Evolutionary conservation across 1,284 basidiomycete genomes (phyloP).

Genomic region (Laetiporus sulphureus): DNA sequence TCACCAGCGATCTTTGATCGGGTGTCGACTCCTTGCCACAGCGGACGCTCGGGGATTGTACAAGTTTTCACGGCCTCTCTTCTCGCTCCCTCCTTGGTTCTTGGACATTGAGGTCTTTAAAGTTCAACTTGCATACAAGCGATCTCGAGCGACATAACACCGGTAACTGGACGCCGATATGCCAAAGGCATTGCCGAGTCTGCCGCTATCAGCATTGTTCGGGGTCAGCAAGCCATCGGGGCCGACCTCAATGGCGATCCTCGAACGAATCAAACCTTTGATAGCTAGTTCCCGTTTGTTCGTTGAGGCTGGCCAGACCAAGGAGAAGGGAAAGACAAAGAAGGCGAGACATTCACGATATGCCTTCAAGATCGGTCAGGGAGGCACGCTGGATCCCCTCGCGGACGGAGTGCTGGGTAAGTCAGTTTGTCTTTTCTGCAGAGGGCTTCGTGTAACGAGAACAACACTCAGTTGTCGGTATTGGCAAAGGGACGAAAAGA

Average conservation of each 20-base stretch:
- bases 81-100: too few species aligned
- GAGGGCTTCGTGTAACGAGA: constrained; percentile 3
- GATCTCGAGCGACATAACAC: too few species aligned
- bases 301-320: constrained; percentile 46
- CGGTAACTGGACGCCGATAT: too few species aligned
- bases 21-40: too few species aligned
- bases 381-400: constrained; percentile 93
- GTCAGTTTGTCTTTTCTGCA: constrained; percentile 4
- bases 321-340: constrained; percentile 31
- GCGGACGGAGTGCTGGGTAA: constrained; percentile 89
- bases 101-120: too few species aligned
- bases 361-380: constrained; percentile 80
- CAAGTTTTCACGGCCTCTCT: too few species aligned
- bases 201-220: constrained; percentile 78
- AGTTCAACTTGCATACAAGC: too few species aligned
- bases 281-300: constrained; percentile 80
- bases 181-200: constrained; percentile 53
- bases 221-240: constrained; percentile 85
- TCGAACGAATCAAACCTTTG: constrained; percentile 83
- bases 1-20: too few species aligned
- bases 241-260: constrained; percentile 84
- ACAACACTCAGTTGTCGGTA: constrained; percentile 68
- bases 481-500: constrained; percentile 89
- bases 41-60: too few species aligned
- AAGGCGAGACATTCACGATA: constrained; percentile 32